Percentiles rank a stretch among this genome's conserved stretches.
These are phyloP conservation scores for Cymodocea nodosa DNA, from an alignment of 116 monocot genomes.

Conservation along the genomic window DNA sequence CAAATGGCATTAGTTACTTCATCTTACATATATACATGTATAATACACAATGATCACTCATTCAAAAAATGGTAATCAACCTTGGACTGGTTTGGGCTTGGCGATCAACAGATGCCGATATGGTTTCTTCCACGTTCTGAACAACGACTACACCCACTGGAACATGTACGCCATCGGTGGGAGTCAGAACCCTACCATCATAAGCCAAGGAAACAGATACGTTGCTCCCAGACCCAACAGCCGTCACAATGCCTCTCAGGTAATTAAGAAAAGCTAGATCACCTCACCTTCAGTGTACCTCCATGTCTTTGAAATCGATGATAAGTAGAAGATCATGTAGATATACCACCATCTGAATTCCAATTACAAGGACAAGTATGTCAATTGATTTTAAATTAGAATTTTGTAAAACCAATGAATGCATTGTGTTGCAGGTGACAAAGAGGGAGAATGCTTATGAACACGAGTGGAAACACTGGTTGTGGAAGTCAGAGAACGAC, in stretches of 20 bases:
- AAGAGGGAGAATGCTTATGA: slow-evolving; percentile 29
- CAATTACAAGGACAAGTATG: too few species aligned
- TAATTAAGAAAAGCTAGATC: background rate
- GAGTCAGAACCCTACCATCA: slow-evolving; percentile 50
- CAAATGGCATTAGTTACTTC: too few species aligned
- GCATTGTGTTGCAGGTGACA: slow-evolving; percentile 29
- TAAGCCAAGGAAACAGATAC: slow-evolving; percentile 66
- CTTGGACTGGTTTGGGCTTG: too few species aligned
- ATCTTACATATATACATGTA: too few species aligned
- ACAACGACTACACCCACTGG: slow-evolving; percentile 94
- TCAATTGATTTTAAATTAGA: too few species aligned
- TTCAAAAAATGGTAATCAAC: too few species aligned
- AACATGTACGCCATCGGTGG: slow-evolving; percentile 80
- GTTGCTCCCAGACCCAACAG: slow-evolving; percentile 23
- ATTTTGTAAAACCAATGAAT: too few species aligned
- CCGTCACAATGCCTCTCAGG: slow-evolving; percentile 13
- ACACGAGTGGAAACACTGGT: slow-evolving; percentile 36
- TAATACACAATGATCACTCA: too few species aligned
- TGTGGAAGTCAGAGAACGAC: slow-evolving; percentile 50
- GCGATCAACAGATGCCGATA: slow-evolving; percentile 22
- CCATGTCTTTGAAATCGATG: too few species aligned
- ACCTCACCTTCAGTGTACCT: too few species aligned
- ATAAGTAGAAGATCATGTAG: too few species aligned
- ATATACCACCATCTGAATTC: too few species aligned
- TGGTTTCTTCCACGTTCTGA: slow-evolving; percentile 79